Conservation (phyloP, 257 asterid species). For the Solanum chiquidenum region DNA sequence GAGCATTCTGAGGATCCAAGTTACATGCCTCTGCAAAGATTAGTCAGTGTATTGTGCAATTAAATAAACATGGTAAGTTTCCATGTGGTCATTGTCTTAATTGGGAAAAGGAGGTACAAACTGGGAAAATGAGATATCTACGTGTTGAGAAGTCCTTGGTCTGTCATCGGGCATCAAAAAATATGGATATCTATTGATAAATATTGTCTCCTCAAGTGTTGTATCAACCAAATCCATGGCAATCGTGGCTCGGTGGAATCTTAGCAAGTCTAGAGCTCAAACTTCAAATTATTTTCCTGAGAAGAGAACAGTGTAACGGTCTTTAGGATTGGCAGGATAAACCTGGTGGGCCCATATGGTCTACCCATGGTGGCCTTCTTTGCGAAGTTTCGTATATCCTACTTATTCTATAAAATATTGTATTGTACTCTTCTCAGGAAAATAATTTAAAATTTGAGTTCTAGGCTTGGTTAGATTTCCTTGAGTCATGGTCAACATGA, state of each 20-base stretch:
- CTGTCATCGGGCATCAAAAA: constrained; percentile 25
- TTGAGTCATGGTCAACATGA: no score
- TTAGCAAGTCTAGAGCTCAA: constrained; percentile 2
- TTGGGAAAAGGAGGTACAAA: constrained; percentile 32
- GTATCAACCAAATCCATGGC: background rate
- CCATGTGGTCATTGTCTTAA: background rate
- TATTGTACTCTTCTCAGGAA: no score
- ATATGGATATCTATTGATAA: background rate
- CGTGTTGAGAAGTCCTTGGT: constrained; percentile 31
- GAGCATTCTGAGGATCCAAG: background rate
- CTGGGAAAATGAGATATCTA: constrained; percentile 41
- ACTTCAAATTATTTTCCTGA: background rate
- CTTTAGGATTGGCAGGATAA: background rate
- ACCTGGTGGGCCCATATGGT: background rate
- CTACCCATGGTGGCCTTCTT: background rate
- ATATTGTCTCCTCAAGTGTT: background rate
- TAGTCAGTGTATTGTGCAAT: background rate
- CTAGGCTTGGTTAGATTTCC: no score
- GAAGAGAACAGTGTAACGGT: background rate
- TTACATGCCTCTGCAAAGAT: background rate
- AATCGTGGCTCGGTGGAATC: background rate
- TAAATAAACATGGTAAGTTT: background rate
- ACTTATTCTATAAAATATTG: background rate
- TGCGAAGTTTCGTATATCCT: background rate
- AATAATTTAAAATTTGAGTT: no score